These are phyloP conservation scores for Colletotrichum sp. DNA, from an alignment of 2,329 filamentous ascomycete species.

Conservation along the genomic window DNA sequence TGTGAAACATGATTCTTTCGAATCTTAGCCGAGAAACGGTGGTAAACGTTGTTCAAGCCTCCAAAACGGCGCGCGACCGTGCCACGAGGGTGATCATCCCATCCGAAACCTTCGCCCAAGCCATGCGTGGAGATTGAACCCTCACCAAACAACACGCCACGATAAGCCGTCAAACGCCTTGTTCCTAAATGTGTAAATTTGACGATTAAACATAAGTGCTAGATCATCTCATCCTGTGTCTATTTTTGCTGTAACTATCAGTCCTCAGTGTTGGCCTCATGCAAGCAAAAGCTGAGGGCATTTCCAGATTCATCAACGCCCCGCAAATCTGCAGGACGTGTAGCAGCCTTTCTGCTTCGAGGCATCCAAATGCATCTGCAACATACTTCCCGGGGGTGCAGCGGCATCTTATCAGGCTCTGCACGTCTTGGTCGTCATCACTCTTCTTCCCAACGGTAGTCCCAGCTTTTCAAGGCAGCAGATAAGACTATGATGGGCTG, in stretches of 20 bases:
- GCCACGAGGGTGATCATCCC: neutral
- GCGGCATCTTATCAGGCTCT: constrained; percentile 4
- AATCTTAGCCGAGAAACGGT: neutral
- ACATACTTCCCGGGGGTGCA: neutral
- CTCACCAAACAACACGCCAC: neutral
- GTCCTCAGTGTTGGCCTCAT: neutral
- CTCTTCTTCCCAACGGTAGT: neutral
- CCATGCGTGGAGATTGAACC: neutral
- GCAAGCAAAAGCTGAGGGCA: neutral
- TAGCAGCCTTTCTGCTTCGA: constrained; percentile 7
- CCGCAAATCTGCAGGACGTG: constrained; percentile 15
- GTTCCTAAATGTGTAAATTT: neutral
- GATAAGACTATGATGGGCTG: constrained; percentile 3
- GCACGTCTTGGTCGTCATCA: neutral
- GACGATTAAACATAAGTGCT: neutral
- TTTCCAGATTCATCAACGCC: neutral
- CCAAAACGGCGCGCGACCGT: neutral
- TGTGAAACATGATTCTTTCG: neutral
- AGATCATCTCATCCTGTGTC: neutral
- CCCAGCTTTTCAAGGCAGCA: neutral
- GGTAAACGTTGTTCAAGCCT: neutral
- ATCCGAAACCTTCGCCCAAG: neutral
- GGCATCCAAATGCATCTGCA: neutral
- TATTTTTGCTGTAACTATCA: neutral
- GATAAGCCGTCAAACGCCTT: neutral